Evolutionary conservation across 169 alveolate species (phyloP), one percentile per base, ranked within the genome.

Genomic region (Eimeria maxima): DNA sequence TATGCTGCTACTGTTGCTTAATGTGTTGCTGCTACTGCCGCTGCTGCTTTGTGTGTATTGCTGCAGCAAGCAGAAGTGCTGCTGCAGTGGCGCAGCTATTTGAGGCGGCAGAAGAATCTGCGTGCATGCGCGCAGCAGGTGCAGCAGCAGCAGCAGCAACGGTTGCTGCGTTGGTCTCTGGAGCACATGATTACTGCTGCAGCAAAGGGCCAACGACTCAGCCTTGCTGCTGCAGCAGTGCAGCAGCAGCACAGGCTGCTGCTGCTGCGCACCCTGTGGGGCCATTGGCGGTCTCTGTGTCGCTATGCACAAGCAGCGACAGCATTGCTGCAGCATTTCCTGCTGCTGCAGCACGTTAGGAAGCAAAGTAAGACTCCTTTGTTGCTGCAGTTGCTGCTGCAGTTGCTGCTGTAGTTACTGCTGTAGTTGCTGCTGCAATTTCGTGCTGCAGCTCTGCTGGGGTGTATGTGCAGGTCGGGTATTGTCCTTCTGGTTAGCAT

Each of bases 241-340:
- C 71, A 81, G 16, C 90, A 81, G 29, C 29, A 47, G 69, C 90
- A 81, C 71, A 29, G 73, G 29, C 71, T 24, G 67, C 90, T 81
- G 67, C 90, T 81, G 90, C 71, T 81, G 90, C 90, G 71, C 8
- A 6, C 73, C 16, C 22, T 81, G 38, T 81, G 90, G 90, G 18
- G n/a, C 45, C 90, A 81, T 42, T 81, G 90, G 90, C 14, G 20
- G 0, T 45, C 90, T 5, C 24, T 81, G n/a, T 81, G 50, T 16
- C 67, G 90, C 14, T 81, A 81, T 45, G 90, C 90, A 20, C 53
- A 53, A 71, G 90, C 90, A 81, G 90, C 71, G 6, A 81, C 13
- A 45, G 90, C 90, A 47, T 71, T 81, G 90, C 73, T 81, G 90
- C 90, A 81, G 90, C 90, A 81, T 47, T 81, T 81, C 71, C n/a